Base-by-base conservation (phyloP, 1,284 basidiomycete species). In the Leccinum glutinopallens region DNA sequence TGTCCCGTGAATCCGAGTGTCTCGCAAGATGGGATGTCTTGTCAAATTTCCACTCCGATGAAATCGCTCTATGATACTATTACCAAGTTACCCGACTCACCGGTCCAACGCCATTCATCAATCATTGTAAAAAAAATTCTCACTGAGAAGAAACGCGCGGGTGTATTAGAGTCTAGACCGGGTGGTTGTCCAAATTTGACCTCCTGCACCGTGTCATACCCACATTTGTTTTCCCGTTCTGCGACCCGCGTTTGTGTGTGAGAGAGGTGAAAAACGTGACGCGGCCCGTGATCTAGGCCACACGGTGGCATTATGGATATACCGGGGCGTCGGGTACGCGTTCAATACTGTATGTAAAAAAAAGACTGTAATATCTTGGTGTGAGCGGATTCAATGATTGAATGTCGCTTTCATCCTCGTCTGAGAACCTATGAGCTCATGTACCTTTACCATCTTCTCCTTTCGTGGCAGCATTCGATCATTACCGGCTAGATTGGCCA, bases 151-250 rank as follows among this genome's bases (percentile, higher is more conserved):
- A 55, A 25, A 53, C 51, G 22, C 5, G 8, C 29, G 29, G 29
- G 29, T 55, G 5, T 55, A 6, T n/a, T 39, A 25, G 35, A 15
- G 59, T 61, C 60, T 60, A 60, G 59, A 61, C 33, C 59, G 13
- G 15, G 49, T 51, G 6, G 49, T 51, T 33, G 32, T 12, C 32
- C 6, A 32, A 32, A 32, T 32, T 32, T 32, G 32, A 35, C 32
- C 32, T 56, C 55, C 55, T n/a, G n/a, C 55, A 35, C 55, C 25
- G 53, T 55, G 53, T n/a, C n/a, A n/a, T 56, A 25, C 35, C 17
- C 17, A 61, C 58, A 37, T 22, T 61, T 61, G 51, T 53, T 53
- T 25, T 51, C n/a, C 22, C 22, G 51, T 13, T 22, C 19, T 17
- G 35, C 56, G 56, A 57, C 56, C 56, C 35, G 35, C 56, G 35